These are phyloP conservation scores for Zangia roseola DNA, from an alignment of 768 basidiomycete species.

Conservation along the genomic window DNA sequence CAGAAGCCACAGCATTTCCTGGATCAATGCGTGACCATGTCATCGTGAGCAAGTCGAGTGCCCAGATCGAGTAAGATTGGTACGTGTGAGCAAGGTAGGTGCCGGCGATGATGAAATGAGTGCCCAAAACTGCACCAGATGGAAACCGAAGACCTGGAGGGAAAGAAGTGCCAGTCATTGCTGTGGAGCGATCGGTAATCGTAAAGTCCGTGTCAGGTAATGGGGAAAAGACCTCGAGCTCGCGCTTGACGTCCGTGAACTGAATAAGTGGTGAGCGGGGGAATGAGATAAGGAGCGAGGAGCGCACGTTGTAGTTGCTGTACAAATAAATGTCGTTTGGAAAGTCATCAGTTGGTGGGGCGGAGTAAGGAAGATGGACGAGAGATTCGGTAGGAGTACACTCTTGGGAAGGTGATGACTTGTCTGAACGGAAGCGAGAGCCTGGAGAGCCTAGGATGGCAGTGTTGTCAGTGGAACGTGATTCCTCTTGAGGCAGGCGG, in stretches of 20 bases:
- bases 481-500: conserved; percentile 65
- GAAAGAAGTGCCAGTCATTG: conserved; percentile 79
- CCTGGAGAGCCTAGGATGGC: conserved; percentile 54
- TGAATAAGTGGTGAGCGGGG: conserved; percentile 12
- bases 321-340: conserved; percentile 89
- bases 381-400: conserved; percentile 59
- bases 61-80: conserved; percentile 96
- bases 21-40: conserved; percentile 88
- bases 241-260: conserved; percentile 95
- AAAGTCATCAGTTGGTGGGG: conserved; percentile 65
- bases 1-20: conserved; percentile 78
- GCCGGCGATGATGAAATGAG: conserved; percentile 90
- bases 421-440: conserved; percentile 54
- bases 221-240: conserved; percentile 89
- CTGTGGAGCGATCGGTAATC: conserved; percentile 74
- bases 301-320: conserved; percentile 90
- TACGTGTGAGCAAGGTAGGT: conserved; percentile 93
- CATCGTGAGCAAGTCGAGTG: conserved; percentile 80
- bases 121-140: conserved; percentile 88
- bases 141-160: conserved; percentile 97
- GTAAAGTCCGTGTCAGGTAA: conserved; percentile 72
- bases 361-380: conserved; percentile 75
- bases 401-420: conserved; percentile 42
- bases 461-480: conserved; percentile 38
- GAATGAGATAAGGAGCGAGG: conserved; percentile 1